Percentiles rank a stretch among this genome's conserved stretches.
These are phyloP conservation scores for Fusarium sp. DNA, from an alignment of 2,329 filamentous ascomycete genomes.

Conservation along the genomic window DNA sequence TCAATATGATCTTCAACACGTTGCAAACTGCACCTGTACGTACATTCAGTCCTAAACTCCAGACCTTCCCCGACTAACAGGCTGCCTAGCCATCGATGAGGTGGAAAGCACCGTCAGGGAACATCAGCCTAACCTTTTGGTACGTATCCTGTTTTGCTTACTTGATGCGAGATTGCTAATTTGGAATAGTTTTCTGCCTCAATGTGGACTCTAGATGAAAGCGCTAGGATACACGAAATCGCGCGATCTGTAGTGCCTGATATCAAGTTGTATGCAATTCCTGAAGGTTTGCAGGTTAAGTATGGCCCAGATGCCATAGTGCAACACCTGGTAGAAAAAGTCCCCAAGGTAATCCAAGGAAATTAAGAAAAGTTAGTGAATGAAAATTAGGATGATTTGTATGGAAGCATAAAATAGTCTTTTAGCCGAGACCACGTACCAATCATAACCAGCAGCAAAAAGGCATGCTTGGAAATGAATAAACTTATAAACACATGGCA, in stretches of 20 bases:
- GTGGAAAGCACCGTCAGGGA: background rate
- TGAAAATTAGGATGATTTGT: too few species aligned
- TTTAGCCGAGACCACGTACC: too few species aligned
- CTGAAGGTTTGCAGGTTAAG: background rate
- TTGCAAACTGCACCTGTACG: background rate
- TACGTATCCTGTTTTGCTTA: background rate
- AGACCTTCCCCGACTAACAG: background rate
- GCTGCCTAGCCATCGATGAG: background rate
- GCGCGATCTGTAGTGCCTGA: background rate
- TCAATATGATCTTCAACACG: background rate
- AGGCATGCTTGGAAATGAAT: too few species aligned
- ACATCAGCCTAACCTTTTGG: background rate
- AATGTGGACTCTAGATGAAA: background rate
- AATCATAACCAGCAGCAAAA: too few species aligned
- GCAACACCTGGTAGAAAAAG: background rate
- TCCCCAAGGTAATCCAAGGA: background rate
- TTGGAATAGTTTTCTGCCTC: background rate
- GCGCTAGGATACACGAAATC: background rate
- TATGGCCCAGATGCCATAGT: background rate
- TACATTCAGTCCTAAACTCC: too few species aligned
- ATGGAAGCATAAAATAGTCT: too few species aligned
- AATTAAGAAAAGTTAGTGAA: too few species aligned
- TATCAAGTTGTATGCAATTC: background rate
- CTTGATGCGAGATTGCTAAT: background rate
- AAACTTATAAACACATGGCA: too few species aligned